Percentiles rank a stretch among this genome's conserved stretches.
phyloP scores from a whole-genome alignment of 768 basidiomycete genomes.

The Russula earlei region DNA sequence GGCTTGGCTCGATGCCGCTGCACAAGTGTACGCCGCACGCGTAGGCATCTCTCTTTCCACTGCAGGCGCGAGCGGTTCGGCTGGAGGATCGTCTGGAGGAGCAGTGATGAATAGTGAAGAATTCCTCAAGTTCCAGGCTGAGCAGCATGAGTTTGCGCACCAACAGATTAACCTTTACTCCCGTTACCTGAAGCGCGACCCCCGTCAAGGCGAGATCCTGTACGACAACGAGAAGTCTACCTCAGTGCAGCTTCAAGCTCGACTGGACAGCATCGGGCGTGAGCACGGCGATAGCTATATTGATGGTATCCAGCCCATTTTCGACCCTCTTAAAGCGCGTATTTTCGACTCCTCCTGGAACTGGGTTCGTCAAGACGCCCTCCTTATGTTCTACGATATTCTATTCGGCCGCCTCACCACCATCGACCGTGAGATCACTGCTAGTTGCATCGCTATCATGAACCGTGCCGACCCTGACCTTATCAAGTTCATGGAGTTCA shows the following conservation, averaged over 20 bases:
- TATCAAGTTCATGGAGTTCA: slow-evolving; percentile 90
- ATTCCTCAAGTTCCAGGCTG: slow-evolving; percentile 91
- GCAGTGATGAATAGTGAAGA: slow-evolving; percentile 96
- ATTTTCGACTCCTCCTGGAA: slow-evolving; percentile 99
- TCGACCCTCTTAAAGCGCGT: slow-evolving; percentile 92
- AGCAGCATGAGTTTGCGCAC: slow-evolving; percentile 84
- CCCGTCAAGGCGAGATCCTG: slow-evolving; percentile 83
- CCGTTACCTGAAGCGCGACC: slow-evolving; percentile 92
- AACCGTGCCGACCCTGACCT: slow-evolving; percentile 94
- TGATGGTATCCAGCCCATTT: slow-evolving; percentile 89
- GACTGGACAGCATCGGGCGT: slow-evolving; percentile 76
- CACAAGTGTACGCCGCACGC: slow-evolving; percentile 77
- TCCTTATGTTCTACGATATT: slow-evolving; percentile 97
- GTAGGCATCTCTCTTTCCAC: slow-evolving; percentile 77
- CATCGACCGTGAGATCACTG: slow-evolving; percentile 93
- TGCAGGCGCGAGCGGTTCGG: slow-evolving; percentile 52
- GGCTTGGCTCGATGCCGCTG: slow-evolving; percentile 83
- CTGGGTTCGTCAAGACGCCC: slow-evolving; percentile 95
- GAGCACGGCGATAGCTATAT: slow-evolving; percentile 94
- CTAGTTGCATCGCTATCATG: slow-evolving; percentile 94
- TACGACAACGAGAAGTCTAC: slow-evolving; percentile 81
- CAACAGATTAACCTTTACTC: slow-evolving; percentile 95
- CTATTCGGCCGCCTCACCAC: slow-evolving; percentile 91
- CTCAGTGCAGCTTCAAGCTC: slow-evolving; percentile 62
- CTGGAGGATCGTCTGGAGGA: slow-evolving; percentile 56